phyloP scores from a whole-genome alignment of 805 yeast genomes.

The Ogataea nitratoaversa region DNA sequence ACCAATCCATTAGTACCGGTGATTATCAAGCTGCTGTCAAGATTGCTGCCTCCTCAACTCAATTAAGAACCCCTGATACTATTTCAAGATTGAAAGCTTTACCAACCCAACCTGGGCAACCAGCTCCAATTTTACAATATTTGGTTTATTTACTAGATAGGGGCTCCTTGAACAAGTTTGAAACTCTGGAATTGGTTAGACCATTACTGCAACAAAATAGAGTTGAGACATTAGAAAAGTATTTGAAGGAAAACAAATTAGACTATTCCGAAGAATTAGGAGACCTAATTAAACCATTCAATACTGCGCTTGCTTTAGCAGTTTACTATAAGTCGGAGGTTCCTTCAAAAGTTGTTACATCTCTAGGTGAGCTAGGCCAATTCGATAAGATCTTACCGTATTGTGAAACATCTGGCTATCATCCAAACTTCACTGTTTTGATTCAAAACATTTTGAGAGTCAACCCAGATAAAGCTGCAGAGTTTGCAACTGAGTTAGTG shows the following conservation, averaged over 20 bases:
- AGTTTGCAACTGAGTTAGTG: constrained; percentile 85
- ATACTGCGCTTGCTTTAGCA: constrained; percentile 80
- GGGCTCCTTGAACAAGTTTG: constrained; percentile 88
- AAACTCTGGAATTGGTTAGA: constrained; percentile 89
- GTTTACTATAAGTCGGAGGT: constrained; percentile 81
- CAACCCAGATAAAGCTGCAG: constrained; percentile 97
- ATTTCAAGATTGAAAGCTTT: constrained; percentile 86
- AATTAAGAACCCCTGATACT: constrained; percentile 90
- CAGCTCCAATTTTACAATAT: constrained; percentile 90
- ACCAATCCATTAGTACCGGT: constrained; percentile 74
- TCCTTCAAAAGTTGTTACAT: constrained; percentile 85
- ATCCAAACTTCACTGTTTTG: constrained; percentile 85
- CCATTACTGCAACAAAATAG: constrained; percentile 96
- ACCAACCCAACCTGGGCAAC: constrained; percentile 90
- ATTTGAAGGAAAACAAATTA: constrained; percentile 92
- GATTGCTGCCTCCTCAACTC: constrained; percentile 92
- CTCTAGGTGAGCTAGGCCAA: constrained; percentile 93
- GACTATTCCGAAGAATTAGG: constrained; percentile 97
- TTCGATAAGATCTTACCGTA: constrained; percentile 94
- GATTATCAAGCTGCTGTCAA: constrained; percentile 92
- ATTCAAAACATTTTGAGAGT: constrained; percentile 87
- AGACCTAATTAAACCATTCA: constrained; percentile 88
- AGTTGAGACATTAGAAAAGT: constrained; percentile 88
- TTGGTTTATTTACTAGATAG: constrained; percentile 87
- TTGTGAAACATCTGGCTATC: constrained; percentile 82